phyloP scores from a whole-genome alignment of 2,329 filamentous ascomycete species.

The Penicillium sp. region DNA sequence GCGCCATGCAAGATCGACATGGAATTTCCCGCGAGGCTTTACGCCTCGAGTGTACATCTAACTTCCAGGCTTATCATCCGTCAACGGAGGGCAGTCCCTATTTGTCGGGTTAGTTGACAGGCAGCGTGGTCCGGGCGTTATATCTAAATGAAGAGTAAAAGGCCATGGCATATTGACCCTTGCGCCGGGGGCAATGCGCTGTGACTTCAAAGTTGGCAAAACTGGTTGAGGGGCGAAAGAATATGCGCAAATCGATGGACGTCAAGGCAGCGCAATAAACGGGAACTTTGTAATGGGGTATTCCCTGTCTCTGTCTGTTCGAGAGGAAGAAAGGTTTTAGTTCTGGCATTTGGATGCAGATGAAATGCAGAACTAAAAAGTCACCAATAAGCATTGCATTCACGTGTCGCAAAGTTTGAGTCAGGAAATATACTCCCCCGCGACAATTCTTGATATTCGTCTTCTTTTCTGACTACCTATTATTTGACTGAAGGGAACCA shows the following conservation, averaged over 20 bases:
- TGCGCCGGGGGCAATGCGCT: slow-evolving; percentile 35
- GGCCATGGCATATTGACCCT: slow-evolving; percentile 35
- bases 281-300: not conserved
- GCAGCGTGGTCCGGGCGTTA: slow-evolving; percentile 26
- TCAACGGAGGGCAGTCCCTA: not conserved
- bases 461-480: too few relatives aligned
- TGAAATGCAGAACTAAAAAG: not conserved
- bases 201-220: slow-evolving; percentile 41
- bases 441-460: too few relatives aligned
- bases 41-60: not conserved
- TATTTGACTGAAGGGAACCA: too few relatives aligned
- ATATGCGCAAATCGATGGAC: slow-evolving; percentile 1
- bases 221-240: not conserved
- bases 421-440: not conserved
- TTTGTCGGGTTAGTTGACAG: not conserved
- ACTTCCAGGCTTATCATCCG: not conserved
- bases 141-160: slow-evolving; percentile 40
- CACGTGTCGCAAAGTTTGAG: not conserved
- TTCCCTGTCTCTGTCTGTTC: not conserved
- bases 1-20: slow-evolving; percentile 4
- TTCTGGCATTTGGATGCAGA: not conserved
- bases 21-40: not conserved
- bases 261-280: not conserved
- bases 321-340: not conserved
- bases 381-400: not conserved